Evolutionary conservation across 2,329 filamentous ascomycete species (phyloP).

Genomic region (Pseudogymnoascus pannorum): DNA sequence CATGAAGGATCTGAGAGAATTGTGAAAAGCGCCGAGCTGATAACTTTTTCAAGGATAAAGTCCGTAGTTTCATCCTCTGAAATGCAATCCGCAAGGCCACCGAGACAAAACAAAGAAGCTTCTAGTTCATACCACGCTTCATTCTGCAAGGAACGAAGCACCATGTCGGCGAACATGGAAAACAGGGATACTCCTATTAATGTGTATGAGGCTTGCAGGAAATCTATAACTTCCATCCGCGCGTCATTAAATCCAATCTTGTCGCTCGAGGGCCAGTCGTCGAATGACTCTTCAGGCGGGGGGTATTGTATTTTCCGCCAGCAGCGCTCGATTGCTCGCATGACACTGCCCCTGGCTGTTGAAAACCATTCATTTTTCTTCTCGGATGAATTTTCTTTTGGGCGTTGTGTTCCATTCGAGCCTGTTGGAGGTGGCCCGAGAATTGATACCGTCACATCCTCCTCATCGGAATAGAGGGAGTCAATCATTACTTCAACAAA

Average conservation of each 20-base stretch:
- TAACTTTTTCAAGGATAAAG: conserved; percentile 51
- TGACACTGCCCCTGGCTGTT: conserved; percentile 50
- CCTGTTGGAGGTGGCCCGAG: conserved; percentile 11
- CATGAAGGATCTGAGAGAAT: conserved; percentile 43
- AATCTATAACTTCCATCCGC: conserved; percentile 70
- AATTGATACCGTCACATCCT: conserved; percentile 21
- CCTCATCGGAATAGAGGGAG: conserved; percentile 45
- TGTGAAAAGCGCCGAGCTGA: conserved; percentile 51
- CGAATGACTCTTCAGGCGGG: conserved; percentile 43
- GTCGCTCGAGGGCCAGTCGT: conserved; percentile 63
- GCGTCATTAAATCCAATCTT: conserved; percentile 63
- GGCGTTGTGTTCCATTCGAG: background rate
- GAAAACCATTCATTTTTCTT: conserved; percentile 45
- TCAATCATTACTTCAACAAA: conserved; percentile 65
- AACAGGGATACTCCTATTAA: conserved; percentile 50
- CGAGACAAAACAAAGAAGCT: conserved; percentile 55
- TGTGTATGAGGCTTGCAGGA: conserved; percentile 65
- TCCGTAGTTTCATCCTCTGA: conserved; percentile 52
- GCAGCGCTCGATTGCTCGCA: conserved; percentile 57
- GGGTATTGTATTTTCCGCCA: conserved; percentile 67
- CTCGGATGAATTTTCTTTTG: conserved; percentile 20
- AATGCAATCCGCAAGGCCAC: conserved; percentile 59
- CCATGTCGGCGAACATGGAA: conserved; percentile 48
- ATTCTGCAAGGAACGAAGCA: conserved; percentile 41
- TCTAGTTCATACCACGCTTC: conserved; percentile 54